Evolutionary conservation across 106 monocot species (phyloP).

Genomic region (Posidonia australis): DNA sequence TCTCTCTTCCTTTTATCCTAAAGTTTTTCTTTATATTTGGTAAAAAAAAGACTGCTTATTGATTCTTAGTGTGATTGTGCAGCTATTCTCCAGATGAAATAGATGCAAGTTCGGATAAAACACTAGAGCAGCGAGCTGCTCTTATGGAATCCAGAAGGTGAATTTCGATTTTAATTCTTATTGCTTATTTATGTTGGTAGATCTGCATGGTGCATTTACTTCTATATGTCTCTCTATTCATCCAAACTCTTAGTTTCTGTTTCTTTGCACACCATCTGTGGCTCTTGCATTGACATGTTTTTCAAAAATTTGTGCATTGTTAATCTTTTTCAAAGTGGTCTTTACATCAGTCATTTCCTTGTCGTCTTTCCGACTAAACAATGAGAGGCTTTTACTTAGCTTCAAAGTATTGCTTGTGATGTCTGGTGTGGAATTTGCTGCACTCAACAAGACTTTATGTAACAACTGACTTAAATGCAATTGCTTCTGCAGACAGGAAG

Average conservation of each 20-base stretch:
- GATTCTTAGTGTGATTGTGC: conserved; percentile 13
- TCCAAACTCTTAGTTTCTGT: too few relatives aligned
- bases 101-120: conserved; percentile 33
- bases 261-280: too few relatives aligned
- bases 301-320: too few relatives aligned
- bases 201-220: too few relatives aligned
- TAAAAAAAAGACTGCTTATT: neutral
- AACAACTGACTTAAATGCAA: too few relatives aligned
- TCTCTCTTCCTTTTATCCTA: neutral
- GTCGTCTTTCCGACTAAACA: too few relatives aligned
- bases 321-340: too few relatives aligned
- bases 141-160: conserved; percentile 71
- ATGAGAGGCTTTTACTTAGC: too few relatives aligned
- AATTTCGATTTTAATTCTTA: neutral
- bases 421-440: neutral
- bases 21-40: neutral
- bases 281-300: too few relatives aligned
- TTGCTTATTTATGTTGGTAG: neutral
- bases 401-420: neutral
- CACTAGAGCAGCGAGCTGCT: conserved; percentile 41
- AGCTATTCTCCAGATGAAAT: conserved; percentile 48
- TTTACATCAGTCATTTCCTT: too few relatives aligned
- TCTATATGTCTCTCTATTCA: too few relatives aligned
- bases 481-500: conserved; percentile 47
- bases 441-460: neutral